Percentiles rank a stretch among this genome's conserved stretches.
Evolutionary conservation across 2,329 filamentous ascomycete genomes (phyloP).

Genomic region (Drechslera avenae): DNA sequence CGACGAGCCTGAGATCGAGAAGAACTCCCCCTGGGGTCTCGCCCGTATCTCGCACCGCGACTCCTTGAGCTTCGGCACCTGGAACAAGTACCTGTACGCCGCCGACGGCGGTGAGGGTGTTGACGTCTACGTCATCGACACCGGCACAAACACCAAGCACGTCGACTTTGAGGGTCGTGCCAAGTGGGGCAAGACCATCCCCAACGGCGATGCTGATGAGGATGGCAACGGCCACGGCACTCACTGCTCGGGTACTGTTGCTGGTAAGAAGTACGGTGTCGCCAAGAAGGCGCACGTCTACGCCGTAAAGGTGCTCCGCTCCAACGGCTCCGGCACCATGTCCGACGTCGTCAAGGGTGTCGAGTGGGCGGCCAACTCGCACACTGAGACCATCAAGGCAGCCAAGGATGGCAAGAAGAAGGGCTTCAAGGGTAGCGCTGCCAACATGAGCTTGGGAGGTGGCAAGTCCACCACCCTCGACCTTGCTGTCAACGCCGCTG

Average conservation of each 20-base stretch:
- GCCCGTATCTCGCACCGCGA: conserved; percentile 97
- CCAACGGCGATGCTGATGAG: conserved; percentile 77
- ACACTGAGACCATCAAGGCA: conserved; percentile 73
- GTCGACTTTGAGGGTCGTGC: conserved; percentile 98
- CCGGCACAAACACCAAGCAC: conserved; percentile 90
- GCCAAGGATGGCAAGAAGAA: conserved; percentile 89
- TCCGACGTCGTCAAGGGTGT: conserved; percentile 98
- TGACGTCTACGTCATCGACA: conserved; percentile 98
- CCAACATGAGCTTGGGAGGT: conserved; percentile 99
- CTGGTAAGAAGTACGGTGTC: conserved; percentile 98
- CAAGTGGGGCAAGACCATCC: conserved; percentile 96
- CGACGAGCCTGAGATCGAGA: conserved; percentile 68
- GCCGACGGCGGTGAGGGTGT: conserved; percentile 93
- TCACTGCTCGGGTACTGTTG: conserved; percentile 98
- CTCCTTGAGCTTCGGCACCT: conserved; percentile 83
- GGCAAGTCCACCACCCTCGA: conserved; percentile 95
- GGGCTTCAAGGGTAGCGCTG: conserved; percentile 98
- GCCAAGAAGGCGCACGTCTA: conserved; percentile 98
- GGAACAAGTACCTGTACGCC: conserved; percentile 98
- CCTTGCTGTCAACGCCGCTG: conserved; percentile 89
- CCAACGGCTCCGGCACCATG: conserved; percentile 98
- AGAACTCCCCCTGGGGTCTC: conserved; percentile 96
- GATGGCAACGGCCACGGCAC: conserved; percentile 99
- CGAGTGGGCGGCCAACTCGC: conserved; percentile 85
- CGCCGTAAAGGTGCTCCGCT: conserved; percentile 97